These are phyloP conservation scores for Mucor plumbeus DNA, from an alignment of 371 early-diverging fungal genomes.

Conservation along the genomic window DNA sequence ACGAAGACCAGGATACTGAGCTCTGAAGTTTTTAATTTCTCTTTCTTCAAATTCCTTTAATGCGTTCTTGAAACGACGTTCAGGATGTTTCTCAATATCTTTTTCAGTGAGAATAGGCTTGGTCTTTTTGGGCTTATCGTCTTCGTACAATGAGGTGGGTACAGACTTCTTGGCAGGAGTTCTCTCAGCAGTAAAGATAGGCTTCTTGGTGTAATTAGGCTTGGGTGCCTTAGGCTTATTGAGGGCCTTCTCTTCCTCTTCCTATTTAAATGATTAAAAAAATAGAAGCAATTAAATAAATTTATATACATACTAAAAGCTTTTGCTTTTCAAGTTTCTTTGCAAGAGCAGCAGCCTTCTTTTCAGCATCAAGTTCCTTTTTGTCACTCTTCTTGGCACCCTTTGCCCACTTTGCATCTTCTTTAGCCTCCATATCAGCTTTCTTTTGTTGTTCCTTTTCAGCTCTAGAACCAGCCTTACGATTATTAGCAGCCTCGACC, in stretches of 20 bases:
- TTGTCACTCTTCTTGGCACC: conserved; percentile 79
- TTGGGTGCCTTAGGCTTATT: conserved; percentile 42
- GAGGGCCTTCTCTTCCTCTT: conserved; percentile 49
- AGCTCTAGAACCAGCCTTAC: conserved; percentile 71
- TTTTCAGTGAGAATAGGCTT: conserved; percentile 72
- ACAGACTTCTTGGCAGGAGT: conserved; percentile 51
- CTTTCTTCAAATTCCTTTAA: conserved; percentile 75
- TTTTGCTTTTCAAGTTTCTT: conserved; percentile 34
- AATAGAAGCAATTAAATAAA: background rate
- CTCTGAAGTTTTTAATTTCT: conserved; percentile 62
- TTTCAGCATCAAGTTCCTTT: conserved; percentile 72
- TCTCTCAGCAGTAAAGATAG: conserved; percentile 16
- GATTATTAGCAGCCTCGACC: conserved; percentile 73
- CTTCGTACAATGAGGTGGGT: conserved; percentile 55
- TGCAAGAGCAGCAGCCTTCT: conserved; percentile 33
- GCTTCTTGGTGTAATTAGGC: conserved; percentile 19
- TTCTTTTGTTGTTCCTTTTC: conserved; percentile 64
- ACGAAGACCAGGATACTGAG: conserved; percentile 79
- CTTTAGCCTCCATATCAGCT: conserved; percentile 59
- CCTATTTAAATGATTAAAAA: conserved; percentile 26
- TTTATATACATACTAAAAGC: conserved; percentile 26
- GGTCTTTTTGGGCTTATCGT: conserved; percentile 69
- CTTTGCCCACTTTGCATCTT: conserved; percentile 71
- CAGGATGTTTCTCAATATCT: conserved; percentile 83
- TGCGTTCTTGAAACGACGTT: conserved; percentile 85